Percentiles rank a stretch among this genome's conserved stretches.
phyloP scores from a whole-genome alignment of 192 early-diverging fungal genomes.

The Linderina pennispora region DNA sequence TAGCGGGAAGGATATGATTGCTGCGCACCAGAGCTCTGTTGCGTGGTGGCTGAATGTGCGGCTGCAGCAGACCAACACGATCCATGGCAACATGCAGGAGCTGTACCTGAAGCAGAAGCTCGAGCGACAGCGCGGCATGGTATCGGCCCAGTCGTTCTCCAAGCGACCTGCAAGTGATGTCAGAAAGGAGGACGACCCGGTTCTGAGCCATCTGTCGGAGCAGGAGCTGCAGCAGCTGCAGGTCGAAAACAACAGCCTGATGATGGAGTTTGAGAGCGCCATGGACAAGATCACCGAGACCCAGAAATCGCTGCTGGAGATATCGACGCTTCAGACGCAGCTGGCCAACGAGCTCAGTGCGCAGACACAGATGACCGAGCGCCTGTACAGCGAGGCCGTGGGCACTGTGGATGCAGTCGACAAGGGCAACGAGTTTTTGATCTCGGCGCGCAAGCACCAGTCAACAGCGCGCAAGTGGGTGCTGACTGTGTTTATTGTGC shows the following conservation, averaged over 20 bases:
- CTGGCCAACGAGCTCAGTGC: slow-evolving; percentile 64
- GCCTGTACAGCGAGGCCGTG: slow-evolving; percentile 63
- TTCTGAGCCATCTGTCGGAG: slow-evolving; percentile 49
- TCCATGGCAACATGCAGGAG: slow-evolving; percentile 71
- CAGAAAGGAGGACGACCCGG: slow-evolving; percentile 39
- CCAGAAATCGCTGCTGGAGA: slow-evolving; percentile 60
- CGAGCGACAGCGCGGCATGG: slow-evolving; percentile 52
- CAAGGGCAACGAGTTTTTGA: slow-evolving; percentile 60
- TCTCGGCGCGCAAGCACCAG: slow-evolving; percentile 59
- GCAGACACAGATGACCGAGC: slow-evolving; percentile 68
- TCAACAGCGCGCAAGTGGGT: slow-evolving; percentile 67
- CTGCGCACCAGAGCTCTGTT: slow-evolving; percentile 63
- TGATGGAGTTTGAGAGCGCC: slow-evolving; percentile 63
- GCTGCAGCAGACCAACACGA: slow-evolving; percentile 56
- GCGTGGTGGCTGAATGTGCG: slow-evolving; percentile 61
- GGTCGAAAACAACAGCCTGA: slow-evolving; percentile 60
- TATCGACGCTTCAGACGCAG: slow-evolving; percentile 63
- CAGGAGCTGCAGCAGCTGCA: slow-evolving; percentile 58
- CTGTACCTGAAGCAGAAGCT: slow-evolving; percentile 58
- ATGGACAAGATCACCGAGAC: slow-evolving; percentile 62
- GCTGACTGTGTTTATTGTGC: slow-evolving; percentile 60
- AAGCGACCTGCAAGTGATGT: background rate
- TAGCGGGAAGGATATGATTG: slow-evolving; percentile 49
- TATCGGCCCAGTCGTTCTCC: slow-evolving; percentile 5
- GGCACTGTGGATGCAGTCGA: slow-evolving; percentile 57